Percentiles rank a stretch among this genome's conserved stretches.
phyloP scores from a whole-genome alignment of 257 asterid genomes.

The Hygrophila difformis region DNA sequence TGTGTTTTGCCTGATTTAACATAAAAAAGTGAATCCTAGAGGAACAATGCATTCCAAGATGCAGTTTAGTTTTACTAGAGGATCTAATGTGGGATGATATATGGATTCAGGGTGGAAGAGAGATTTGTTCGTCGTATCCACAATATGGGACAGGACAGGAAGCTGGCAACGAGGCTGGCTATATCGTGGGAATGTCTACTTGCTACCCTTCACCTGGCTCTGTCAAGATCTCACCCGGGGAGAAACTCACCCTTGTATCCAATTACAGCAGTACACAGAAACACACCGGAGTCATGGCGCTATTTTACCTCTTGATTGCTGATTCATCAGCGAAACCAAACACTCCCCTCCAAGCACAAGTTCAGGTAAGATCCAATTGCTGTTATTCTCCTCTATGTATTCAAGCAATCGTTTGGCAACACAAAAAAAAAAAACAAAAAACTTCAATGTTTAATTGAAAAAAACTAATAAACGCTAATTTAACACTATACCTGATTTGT shows the following conservation, averaged over 20 bases:
- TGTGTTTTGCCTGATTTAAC: background rate
- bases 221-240: constrained; percentile 50
- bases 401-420: too few relatives aligned
- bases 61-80: too few relatives aligned
- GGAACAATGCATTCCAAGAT: too few relatives aligned
- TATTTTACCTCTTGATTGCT: constrained; percentile 63
- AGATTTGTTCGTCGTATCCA: constrained; percentile 64
- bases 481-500: too few relatives aligned
- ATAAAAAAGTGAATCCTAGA: too few relatives aligned
- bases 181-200: constrained; percentile 78
- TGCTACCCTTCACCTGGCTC: constrained; percentile 84
- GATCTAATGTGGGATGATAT: too few relatives aligned
- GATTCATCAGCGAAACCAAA: constrained; percentile 22
- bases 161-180: constrained; percentile 82
- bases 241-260: constrained; percentile 50
- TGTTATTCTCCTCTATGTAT: too few relatives aligned
- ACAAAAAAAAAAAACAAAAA: too few relatives aligned
- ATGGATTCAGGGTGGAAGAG: constrained; percentile 50
- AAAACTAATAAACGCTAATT: too few relatives aligned
- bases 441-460: too few relatives aligned
- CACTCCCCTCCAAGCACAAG: too few relatives aligned
- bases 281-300: constrained; percentile 74
- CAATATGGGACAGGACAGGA: constrained; percentile 62
- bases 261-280: constrained; percentile 36
- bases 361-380: too few relatives aligned